phyloP scores from a whole-genome alignment of 495 filamentous ascomycete genomes.

The Haplographium delicatum region DNA sequence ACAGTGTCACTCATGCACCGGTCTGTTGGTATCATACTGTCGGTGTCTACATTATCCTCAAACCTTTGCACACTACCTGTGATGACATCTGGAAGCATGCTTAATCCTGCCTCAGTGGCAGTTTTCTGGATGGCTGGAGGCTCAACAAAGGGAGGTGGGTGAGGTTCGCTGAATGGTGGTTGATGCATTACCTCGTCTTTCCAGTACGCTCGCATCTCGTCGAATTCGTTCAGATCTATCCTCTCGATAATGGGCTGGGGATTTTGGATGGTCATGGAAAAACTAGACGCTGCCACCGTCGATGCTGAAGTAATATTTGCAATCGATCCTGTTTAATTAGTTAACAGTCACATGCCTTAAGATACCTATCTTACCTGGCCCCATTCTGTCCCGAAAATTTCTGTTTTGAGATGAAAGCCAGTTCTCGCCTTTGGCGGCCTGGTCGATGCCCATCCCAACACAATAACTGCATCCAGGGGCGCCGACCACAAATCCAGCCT shows the following conservation, averaged over 20 bases:
- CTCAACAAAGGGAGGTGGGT: neutral
- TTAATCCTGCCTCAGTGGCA: neutral
- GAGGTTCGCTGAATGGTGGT: neutral
- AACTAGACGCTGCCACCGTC: neutral
- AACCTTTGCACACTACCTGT: neutral
- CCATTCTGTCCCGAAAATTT: constrained; percentile 46
- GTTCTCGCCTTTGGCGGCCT: constrained; percentile 35
- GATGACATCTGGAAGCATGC: neutral
- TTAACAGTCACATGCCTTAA: neutral
- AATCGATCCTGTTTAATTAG: neutral
- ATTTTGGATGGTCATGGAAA: neutral
- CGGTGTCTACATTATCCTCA: neutral
- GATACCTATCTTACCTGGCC: constrained; percentile 28
- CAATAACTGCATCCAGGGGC: constrained; percentile 44
- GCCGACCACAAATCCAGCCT: constrained; percentile 39
- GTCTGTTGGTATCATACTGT: neutral
- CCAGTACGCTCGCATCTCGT: neutral
- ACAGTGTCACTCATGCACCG: neutral
- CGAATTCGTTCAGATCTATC: neutral
- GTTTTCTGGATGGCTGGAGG: neutral
- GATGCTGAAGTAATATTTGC: neutral
- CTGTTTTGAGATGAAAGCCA: constrained; percentile 44
- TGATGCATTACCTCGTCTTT: neutral
- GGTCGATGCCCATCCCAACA: constrained; percentile 39
- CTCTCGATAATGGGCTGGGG: neutral